phyloP scores from a whole-genome alignment of 257 asterid genomes.

The Echites panduratus region DNA sequence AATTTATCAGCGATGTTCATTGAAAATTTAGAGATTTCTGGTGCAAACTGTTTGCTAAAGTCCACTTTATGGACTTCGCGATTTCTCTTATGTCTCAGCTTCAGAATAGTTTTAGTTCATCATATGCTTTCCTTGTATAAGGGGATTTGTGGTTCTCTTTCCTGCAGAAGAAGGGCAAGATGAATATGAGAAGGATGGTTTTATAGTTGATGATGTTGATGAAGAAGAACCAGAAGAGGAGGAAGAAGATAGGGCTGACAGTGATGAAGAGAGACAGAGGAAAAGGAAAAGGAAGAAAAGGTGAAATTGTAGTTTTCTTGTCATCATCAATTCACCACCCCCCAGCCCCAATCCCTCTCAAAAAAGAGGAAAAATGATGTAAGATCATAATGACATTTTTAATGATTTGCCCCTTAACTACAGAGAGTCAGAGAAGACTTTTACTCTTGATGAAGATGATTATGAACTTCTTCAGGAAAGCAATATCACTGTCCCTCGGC shows the following conservation, averaged over 20 bases:
- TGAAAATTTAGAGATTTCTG: neutral
- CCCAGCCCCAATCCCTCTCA: too few species aligned
- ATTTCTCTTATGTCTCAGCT: neutral
- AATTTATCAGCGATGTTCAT: neutral
- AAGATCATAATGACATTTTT: neutral
- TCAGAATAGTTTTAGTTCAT: neutral
- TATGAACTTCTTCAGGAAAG: slow-evolving; percentile 91
- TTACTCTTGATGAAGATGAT: slow-evolving; percentile 83
- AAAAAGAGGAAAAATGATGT: neutral
- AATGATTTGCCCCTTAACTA: neutral
- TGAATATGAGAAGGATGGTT: slow-evolving; percentile 91
- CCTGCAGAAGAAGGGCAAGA: slow-evolving; percentile 78
- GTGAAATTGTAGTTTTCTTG: slow-evolving; percentile 25
- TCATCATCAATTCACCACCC: neutral
- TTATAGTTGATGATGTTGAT: slow-evolving; percentile 77
- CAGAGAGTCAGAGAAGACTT: slow-evolving; percentile 71
- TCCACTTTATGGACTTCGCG: neutral
- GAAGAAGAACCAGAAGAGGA: slow-evolving; percentile 72
- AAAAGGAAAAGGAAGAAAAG: slow-evolving; percentile 86
- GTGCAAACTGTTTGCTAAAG: neutral
- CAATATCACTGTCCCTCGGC: slow-evolving; percentile 81
- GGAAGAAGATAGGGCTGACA: slow-evolving; percentile 66
- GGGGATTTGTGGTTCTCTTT: slow-evolving; percentile 17
- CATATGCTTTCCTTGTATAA: neutral
- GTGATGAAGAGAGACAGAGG: slow-evolving; percentile 74